A percentile compares a stretch with the other conserved stretches of the same genome.
These are phyloP conservation scores for Zygoascus biomembranicola DNA, from an alignment of 805 yeast species.

Conservation along the genomic window DNA sequence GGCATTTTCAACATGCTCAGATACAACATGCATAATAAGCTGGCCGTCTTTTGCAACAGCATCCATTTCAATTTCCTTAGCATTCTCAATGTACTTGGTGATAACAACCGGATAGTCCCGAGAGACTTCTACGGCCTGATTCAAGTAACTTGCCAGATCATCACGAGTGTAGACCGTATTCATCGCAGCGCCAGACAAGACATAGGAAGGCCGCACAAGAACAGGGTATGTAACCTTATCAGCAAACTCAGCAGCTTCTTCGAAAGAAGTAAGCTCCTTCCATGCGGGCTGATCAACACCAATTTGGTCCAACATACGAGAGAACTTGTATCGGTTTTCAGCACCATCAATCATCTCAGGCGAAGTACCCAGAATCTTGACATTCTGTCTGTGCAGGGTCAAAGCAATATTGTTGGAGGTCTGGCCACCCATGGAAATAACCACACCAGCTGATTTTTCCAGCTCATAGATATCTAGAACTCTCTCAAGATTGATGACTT, in stretches of 20 bases:
- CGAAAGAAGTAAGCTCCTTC: constrained; percentile 92
- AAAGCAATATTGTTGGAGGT: constrained; percentile 95
- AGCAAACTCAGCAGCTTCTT: constrained; percentile 89
- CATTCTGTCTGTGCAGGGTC: constrained; percentile 86
- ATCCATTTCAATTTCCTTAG: constrained; percentile 98
- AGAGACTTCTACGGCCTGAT: constrained; percentile 95
- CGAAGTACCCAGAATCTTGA: constrained; percentile 91
- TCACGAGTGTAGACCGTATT: constrained; percentile 86
- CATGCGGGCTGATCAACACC: constrained; percentile 99
- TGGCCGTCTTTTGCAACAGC: constrained; percentile 96
- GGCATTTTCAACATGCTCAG: constrained; percentile 98
- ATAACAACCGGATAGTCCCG: constrained; percentile 97
- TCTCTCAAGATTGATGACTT: constrained; percentile 88
- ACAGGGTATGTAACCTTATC: constrained; percentile 89
- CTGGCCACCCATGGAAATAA: constrained; percentile 98
- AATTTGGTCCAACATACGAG: constrained; percentile 91
- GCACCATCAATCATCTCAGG: constrained; percentile 99
- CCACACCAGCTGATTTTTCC: constrained; percentile 85
- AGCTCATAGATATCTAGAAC: constrained; percentile 90
- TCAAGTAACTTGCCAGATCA: constrained; percentile 77
- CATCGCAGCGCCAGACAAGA: constrained; percentile 98
- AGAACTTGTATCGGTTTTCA: constrained; percentile 95
- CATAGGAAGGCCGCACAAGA: constrained; percentile 94
- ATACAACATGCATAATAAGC: constrained; percentile 92
- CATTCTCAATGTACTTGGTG: constrained; percentile 92